These are phyloP conservation scores for Sparassis latifolia DNA, from an alignment of 1,284 basidiomycete genomes.

Conservation along the genomic window DNA sequence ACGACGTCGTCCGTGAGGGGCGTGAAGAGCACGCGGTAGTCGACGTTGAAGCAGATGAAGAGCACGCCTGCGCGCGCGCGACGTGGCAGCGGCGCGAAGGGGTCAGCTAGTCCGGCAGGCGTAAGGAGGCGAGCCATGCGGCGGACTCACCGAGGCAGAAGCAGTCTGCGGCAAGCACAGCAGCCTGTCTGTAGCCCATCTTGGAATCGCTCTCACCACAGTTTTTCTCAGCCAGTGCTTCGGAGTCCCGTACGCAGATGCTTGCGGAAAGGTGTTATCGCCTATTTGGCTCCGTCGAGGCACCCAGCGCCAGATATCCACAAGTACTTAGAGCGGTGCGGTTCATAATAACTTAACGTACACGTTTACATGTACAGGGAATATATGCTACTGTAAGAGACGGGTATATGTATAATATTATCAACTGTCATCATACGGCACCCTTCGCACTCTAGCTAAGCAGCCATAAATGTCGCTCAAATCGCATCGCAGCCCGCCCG, in stretches of 20 bases:
- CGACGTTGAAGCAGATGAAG: conserved; percentile 84
- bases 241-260: too few species aligned
- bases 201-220: not conserved
- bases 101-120: conserved; percentile 4
- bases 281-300: not conserved
- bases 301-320: conserved; percentile 2
- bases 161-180: conserved; percentile 73
- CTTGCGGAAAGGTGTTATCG: not conserved
- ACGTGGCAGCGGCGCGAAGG: conserved; percentile 3
- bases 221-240: too few species aligned
- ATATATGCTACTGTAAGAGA: too few species aligned
- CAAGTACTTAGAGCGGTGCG: too few species aligned
- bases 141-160: conserved; percentile 60
- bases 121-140: not conserved
- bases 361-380: too few species aligned
- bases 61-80: conserved; percentile 54
- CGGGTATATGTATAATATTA: too few species aligned
- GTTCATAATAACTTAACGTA: too few species aligned
- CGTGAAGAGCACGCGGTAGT: conserved; percentile 75
- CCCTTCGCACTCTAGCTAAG: too few species aligned
- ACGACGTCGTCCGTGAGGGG: conserved; percentile 56
- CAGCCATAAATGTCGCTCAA: too few species aligned
- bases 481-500: too few species aligned
- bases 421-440: too few species aligned
- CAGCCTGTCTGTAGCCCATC: conserved; percentile 85